phyloP scores from a whole-genome alignment of 305 asterid genomes.

The Solanum aculeatissimum region DNA sequence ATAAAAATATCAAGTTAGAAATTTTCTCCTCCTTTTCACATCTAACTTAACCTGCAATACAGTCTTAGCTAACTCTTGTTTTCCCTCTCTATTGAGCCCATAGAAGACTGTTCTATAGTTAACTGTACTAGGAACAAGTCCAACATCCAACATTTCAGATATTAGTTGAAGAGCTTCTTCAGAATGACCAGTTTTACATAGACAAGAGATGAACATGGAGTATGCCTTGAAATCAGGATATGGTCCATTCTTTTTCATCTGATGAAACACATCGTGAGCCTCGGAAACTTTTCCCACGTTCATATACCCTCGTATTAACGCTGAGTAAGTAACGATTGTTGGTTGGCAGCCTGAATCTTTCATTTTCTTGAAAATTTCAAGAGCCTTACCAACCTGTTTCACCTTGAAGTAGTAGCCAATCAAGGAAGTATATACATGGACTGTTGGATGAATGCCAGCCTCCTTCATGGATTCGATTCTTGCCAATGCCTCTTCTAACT shows the following conservation, averaged over 20 bases:
- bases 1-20: background rate
- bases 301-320: slow-evolving; percentile 63
- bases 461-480: slow-evolving; percentile 57
- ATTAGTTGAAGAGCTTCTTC: slow-evolving; percentile 64
- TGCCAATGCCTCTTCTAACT: slow-evolving; percentile 47
- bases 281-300: slow-evolving; percentile 42
- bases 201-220: slow-evolving; percentile 63
- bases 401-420: slow-evolving; percentile 51
- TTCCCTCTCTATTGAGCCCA: slow-evolving; percentile 84
- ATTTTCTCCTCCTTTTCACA: slow-evolving; percentile 43
- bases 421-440: slow-evolving; percentile 65
- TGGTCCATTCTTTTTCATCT: slow-evolving; percentile 44
- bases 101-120: slow-evolving; percentile 50
- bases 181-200: slow-evolving; percentile 53
- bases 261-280: slow-evolving; percentile 50
- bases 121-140: slow-evolving; percentile 65
- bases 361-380: slow-evolving; percentile 56
- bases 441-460: slow-evolving; percentile 42
- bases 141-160: slow-evolving; percentile 45
- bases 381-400: slow-evolving; percentile 36
- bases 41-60: slow-evolving; percentile 45
- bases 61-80: slow-evolving; percentile 42
- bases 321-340: slow-evolving; percentile 57
- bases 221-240: slow-evolving; percentile 74
- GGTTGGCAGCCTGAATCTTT: slow-evolving; percentile 47